Percentiles rank a stretch among this genome's conserved stretches.
Evolutionary conservation across 768 basidiomycete species (phyloP).

Genomic region (Rossbeevera mucosa): DNA sequence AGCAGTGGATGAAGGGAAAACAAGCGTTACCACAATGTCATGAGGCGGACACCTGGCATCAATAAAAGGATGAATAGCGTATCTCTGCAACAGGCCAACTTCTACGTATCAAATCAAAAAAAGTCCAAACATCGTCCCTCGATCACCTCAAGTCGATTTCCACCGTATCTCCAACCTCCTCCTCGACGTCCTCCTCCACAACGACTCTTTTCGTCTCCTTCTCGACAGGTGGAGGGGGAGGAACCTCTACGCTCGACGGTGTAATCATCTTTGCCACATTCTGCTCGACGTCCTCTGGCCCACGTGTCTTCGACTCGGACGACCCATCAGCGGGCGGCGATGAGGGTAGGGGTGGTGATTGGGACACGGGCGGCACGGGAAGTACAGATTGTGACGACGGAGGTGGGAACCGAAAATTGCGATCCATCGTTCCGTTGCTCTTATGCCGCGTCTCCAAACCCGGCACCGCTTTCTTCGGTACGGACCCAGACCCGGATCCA

Average conservation of each 20-base stretch:
- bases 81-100: too few relatives aligned
- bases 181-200: conserved; percentile 56
- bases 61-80: too few relatives aligned
- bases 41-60: too few relatives aligned
- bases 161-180: conserved; percentile 75
- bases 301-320: conserved; percentile 18
- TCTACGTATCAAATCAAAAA: too few relatives aligned
- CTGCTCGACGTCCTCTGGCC: conserved; percentile 5
- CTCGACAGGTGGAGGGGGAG: conserved; percentile 73
- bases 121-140: too few relatives aligned
- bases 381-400: conserved; percentile 5
- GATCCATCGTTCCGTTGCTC: conserved; percentile 74
- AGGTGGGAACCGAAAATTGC: conserved; percentile 65
- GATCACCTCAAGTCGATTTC: conserved; percentile 59
- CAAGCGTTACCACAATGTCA: too few relatives aligned
- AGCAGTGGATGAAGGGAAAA: too few relatives aligned
- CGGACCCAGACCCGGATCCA: conserved; percentile 5
- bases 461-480: conserved; percentile 14
- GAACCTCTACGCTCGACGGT: conserved; percentile 68
- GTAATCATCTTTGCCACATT: conserved; percentile 38
- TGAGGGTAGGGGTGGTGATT: conserved; percentile 19
- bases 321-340: conserved; percentile 13
- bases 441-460: conserved; percentile 32
- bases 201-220: conserved; percentile 51
- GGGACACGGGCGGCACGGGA: conserved; percentile 3